Conservation (phyloP, 768 basidiomycete genomes). For the Cystofilobasidium ferigula region DNA sequence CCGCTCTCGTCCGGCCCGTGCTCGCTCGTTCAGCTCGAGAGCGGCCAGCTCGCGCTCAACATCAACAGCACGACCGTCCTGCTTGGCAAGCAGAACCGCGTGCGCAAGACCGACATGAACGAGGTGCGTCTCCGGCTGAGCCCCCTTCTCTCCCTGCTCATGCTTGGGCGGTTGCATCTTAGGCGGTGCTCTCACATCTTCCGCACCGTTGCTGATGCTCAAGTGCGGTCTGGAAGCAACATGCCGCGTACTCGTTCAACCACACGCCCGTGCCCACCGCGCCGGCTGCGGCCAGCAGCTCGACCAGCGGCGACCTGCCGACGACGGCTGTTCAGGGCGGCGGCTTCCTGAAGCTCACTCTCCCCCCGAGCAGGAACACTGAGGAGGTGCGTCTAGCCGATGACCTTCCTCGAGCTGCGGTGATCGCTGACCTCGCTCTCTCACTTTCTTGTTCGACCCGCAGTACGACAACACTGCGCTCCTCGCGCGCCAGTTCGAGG, state of each 20-base stretch:
- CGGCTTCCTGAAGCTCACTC: slow-evolving; percentile 22
- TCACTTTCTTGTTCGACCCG: not conserved
- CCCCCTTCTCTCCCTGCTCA: not conserved
- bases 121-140: slow-evolving; percentile 12
- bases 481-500: slow-evolving; percentile 20
- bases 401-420: not conserved
- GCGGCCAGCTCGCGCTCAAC: slow-evolving; percentile 3
- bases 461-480: slow-evolving; percentile 15
- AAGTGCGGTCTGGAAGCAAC: slow-evolving; percentile 1
- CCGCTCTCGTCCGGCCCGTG: slow-evolving; percentile 23
- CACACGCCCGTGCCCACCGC: not conserved
- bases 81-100: slow-evolving; percentile 19
- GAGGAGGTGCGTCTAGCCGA: slow-evolving; percentile 12
- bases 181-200: too few relatives aligned
- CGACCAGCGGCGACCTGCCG: slow-evolving; percentile 3
- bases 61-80: slow-evolving; percentile 22
- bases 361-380: slow-evolving; percentile 18
- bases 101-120: slow-evolving; percentile 22
- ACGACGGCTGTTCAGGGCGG: slow-evolving; percentile 4
- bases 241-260: slow-evolving; percentile 25
- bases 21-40: slow-evolving; percentile 18
- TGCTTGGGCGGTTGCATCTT: not conserved
- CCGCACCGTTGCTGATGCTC: not conserved
- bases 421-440: not conserved
- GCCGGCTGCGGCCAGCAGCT: not conserved